phyloP scores from a whole-genome alignment of 352 stramenopile genomes.

The Nannochloropsis limnetica region DNA sequence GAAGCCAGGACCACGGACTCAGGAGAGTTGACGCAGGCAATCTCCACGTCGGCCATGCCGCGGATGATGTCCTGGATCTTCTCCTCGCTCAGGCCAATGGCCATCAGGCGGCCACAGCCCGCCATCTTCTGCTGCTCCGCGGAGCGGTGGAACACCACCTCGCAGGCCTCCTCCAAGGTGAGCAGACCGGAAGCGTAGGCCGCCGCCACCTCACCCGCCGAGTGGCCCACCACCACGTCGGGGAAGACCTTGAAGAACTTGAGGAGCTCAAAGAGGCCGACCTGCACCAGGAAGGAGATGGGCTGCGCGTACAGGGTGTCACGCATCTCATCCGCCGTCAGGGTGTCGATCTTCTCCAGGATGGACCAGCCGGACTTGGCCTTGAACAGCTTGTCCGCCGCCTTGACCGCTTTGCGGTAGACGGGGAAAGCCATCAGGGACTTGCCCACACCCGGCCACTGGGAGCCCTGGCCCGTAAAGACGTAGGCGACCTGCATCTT shows the following conservation, averaged over 20 bases:
- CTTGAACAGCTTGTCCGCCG: conserved; percentile 28
- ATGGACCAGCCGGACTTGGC: conserved; percentile 8
- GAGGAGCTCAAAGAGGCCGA: conserved; percentile 38
- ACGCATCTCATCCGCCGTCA: conserved; percentile 38
- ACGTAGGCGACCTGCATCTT: conserved; percentile 45
- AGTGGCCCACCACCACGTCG: conserved; percentile 46
- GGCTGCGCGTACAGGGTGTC: conserved; percentile 49
- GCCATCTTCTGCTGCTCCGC: conserved; percentile 32
- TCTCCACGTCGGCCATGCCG: conserved; percentile 32
- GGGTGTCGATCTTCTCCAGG: conserved; percentile 30
- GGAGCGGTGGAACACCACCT: conserved; percentile 32
- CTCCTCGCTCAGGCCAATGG: background rate
- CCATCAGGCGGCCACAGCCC: conserved; percentile 2
- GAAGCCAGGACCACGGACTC: conserved; percentile 25
- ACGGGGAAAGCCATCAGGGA: conserved; percentile 38
- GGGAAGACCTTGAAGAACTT: conserved; percentile 39
- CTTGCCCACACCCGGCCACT: conserved; percentile 47
- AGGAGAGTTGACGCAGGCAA: conserved; percentile 26
- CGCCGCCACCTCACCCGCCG: conserved; percentile 46
- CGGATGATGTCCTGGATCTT: conserved; percentile 33
- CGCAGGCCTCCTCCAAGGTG: conserved; percentile 40
- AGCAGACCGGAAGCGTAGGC: conserved; percentile 45
- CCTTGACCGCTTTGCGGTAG: conserved; percentile 21
- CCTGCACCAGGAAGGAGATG: conserved; percentile 47
- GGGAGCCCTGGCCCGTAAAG: conserved; percentile 51